Base-by-base conservation (phyloP, 139 green algal genomes). In the Chlorella sp. region DNA sequence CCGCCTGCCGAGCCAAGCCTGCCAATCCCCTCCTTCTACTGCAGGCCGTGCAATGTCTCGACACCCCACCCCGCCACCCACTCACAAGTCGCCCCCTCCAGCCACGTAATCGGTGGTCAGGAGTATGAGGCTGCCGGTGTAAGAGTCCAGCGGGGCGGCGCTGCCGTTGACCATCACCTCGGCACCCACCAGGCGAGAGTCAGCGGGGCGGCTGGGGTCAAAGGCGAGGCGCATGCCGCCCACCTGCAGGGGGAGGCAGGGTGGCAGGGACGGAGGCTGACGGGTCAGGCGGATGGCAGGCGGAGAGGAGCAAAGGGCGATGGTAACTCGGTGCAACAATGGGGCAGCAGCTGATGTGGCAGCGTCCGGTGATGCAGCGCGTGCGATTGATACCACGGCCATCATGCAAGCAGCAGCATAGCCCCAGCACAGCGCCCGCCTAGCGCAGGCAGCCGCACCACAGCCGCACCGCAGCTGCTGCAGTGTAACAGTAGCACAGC, bases 201-300 rank as follows among this genome's bases (percentile, higher is more conserved):
- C 48, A 2, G 9, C 85, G 7, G 69, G 69, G 0, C 64, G 71
- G n/a, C 4, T 28, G 71, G 85, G 85, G 71, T 89, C 53, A 28
- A 89, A 89, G 9, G 71, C 34, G 5, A 75, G 69, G 19, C 85
- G 85, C 85, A 89, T 36, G 42, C 48, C 48, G 42, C 42, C 85
- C 7, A 89, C 85, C 85, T 89, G 85, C 66, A 66, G 9, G 40
- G 37, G 36, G 68, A 15, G 1, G 28, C 19, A 76, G 48, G 48
- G 48, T 57, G 48, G 68, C 68, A 34, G 68, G 28, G 18, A 7
- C 2, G 22, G 68, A 30, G 15, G 68, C 68, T 18, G 68, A 30
- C 15, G 68, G 11, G 1, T 30, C 68, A n/a, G 68, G 19, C 68
- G 36, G 68, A 22, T 26, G 64, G 64, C 64, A 11, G 24, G 64